A percentile compares a stretch with the other conserved stretches of the same genome.
phyloP scores from a whole-genome alignment of 1,139 yeast genomes.

The Meyerozyma sp. region DNA sequence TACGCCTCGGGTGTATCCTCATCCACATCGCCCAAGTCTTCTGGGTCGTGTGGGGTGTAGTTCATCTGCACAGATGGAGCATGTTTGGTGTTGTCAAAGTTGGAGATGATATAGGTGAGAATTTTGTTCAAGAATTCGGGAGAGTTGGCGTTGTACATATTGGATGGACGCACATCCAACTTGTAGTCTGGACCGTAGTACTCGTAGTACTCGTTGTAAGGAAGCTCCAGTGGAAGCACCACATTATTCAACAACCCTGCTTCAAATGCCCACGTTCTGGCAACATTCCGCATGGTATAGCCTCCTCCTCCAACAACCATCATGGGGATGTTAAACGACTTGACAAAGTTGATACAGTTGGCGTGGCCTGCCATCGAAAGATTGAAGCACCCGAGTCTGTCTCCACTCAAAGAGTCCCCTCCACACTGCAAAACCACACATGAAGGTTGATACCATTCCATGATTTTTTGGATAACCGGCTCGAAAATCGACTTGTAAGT shows the following conservation, averaged over 20 bases:
- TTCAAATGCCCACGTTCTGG: slow-evolving; percentile 94
- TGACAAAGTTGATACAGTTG: slow-evolving; percentile 86
- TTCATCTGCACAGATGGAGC: slow-evolving; percentile 96
- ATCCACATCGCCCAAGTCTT: slow-evolving; percentile 77
- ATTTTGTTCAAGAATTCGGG: slow-evolving; percentile 90
- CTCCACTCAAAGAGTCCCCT: slow-evolving; percentile 90
- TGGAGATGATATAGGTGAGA: slow-evolving; percentile 67
- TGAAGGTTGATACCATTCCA: slow-evolving; percentile 92
- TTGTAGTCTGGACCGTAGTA: slow-evolving; percentile 96
- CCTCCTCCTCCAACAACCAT: slow-evolving; percentile 98
- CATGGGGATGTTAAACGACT: slow-evolving; percentile 82
- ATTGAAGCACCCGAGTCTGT: slow-evolving; percentile 87
- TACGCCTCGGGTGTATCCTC: slow-evolving; percentile 69
- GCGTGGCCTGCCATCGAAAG: slow-evolving; percentile 93
- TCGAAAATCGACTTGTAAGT: slow-evolving; percentile 83
- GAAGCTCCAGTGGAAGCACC: slow-evolving; percentile 73
- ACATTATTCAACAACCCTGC: slow-evolving; percentile 84
- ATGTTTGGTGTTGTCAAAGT: slow-evolving; percentile 81
- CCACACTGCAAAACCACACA: slow-evolving; percentile 91
- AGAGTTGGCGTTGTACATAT: slow-evolving; percentile 94
- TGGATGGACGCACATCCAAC: slow-evolving; percentile 88
- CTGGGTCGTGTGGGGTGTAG: slow-evolving; percentile 81
- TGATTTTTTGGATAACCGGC: slow-evolving; percentile 73
- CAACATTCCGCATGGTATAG: slow-evolving; percentile 94
- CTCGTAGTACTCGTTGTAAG: slow-evolving; percentile 94